phyloP scores from a whole-genome alignment of 352 stramenopile genomes.

The Globisporangium cederbergense region DNA sequence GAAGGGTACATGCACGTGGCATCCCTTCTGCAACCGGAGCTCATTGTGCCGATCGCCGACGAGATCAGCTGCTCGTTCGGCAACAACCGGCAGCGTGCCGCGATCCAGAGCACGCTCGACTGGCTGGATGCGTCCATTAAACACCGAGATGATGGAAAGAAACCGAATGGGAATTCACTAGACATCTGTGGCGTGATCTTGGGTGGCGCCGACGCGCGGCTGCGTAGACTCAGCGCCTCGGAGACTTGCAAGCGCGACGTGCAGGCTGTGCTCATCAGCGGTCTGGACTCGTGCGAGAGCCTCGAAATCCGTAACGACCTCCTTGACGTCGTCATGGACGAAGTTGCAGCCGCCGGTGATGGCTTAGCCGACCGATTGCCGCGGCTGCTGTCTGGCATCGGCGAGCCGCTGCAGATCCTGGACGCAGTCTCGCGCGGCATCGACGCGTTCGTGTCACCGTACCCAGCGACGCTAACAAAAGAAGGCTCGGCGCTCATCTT shows the following conservation, averaged over 20 bases:
- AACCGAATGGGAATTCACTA: neutral
- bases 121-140: slow-evolving; percentile 68
- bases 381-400: slow-evolving; percentile 61
- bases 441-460: slow-evolving; percentile 71
- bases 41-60: slow-evolving; percentile 65
- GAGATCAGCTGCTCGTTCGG: slow-evolving; percentile 55
- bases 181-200: slow-evolving; percentile 66
- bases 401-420: slow-evolving; percentile 62
- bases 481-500: slow-evolving; percentile 48
- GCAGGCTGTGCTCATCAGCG: slow-evolving; percentile 63
- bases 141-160: slow-evolving; percentile 4
- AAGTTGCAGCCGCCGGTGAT: slow-evolving; percentile 19
- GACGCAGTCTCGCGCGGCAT: slow-evolving; percentile 45
- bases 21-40: slow-evolving; percentile 41
- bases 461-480: slow-evolving; percentile 49
- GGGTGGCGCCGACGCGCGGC: slow-evolving; percentile 49
- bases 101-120: slow-evolving; percentile 59
- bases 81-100: slow-evolving; percentile 60
- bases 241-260: slow-evolving; percentile 72
- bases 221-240: slow-evolving; percentile 46
- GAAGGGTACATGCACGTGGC: slow-evolving; percentile 63
- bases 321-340: slow-evolving; percentile 43
- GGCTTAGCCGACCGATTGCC: slow-evolving; percentile 28
- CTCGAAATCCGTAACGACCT: slow-evolving; percentile 31
- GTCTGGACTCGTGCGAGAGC: slow-evolving; percentile 44